Base-by-base conservation (phyloP, 805 yeast genomes). In the Pichia paraexigua region DNA sequence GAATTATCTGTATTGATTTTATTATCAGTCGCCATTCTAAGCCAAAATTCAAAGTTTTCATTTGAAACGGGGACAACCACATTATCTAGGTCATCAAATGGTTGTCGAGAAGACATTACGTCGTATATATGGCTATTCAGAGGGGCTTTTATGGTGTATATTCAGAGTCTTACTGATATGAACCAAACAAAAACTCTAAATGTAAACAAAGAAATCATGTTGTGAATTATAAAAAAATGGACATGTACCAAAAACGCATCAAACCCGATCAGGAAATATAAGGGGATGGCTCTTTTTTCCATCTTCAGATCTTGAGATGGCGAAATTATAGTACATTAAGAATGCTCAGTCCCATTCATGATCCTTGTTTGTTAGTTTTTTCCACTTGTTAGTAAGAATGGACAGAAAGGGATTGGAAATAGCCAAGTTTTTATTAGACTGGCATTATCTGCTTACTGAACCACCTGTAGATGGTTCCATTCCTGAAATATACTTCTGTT, bases 1-100 rank as follows among this genome's bases (percentile, higher is more conserved):
- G 94, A 82, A 65, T 91, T 91, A 39, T 83, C 74, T 0, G 89
- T 77, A 54, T 86, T 91, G 70, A 90, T 88, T 87, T 89, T 63
- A 51, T 87, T 87, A 59, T 83, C 90, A 1, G 89, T 84, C 24
- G 89, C 91, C 74, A 87, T 76, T 54, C 82, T 81, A 71, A 87
- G 83, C 94, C 95, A 87, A 64, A 78, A 78, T 58, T 87, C 92
- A 58, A 85, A 85, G 59, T 82, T 76, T 17, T 77, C 80, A 66
- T 53, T 58, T 3, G 60, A 58, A 20, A 58, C 61, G 27, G 58
- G 49, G 21, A 27, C 43, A 7, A n/a, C 41, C 17, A 28, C 48
- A 40, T 6, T 41, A 10, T 43, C 43, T 8, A 20, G 17, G n/a
- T 35, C 39, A 35, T 35, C 39, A 35, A n/a, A 35, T 11, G 17